A percentile compares a stretch with the other conserved stretches of the same genome.
phyloP scores from a whole-genome alignment of 805 yeast species.

The Isabelozyma rhagii region DNA sequence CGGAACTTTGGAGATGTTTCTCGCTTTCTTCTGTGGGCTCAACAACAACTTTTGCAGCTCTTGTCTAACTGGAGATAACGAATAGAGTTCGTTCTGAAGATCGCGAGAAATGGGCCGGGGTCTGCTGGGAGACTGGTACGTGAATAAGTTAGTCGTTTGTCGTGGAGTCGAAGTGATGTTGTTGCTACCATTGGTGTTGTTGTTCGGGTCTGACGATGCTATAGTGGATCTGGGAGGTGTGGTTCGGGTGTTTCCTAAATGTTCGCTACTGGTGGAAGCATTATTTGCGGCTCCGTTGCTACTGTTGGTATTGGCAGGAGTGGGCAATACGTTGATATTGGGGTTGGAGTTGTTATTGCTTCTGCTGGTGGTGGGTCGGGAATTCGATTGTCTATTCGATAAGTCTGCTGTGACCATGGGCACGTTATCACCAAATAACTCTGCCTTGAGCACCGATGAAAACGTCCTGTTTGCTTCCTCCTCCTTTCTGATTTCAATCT shows the following conservation, averaged over 20 bases:
- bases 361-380: constrained; percentile 11
- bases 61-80: constrained; percentile 82
- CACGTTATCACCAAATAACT: constrained; percentile 84
- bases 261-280: constrained; percentile 1
- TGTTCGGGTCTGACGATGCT: constrained; percentile 15
- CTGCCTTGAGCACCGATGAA: constrained; percentile 81
- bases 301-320: background rate
- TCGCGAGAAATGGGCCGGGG: constrained; percentile 61
- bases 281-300: constrained; percentile 6
- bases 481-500: constrained; percentile 64
- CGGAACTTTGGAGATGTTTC: constrained; percentile 83
- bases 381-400: constrained; percentile 3
- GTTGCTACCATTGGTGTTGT: constrained; percentile 11
- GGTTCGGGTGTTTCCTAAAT: constrained; percentile 3
- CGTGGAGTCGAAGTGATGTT: constrained; percentile 28
- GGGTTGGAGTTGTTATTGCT: constrained; percentile 2
- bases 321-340: background rate
- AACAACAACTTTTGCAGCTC: constrained; percentile 78
- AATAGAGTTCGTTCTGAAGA: constrained; percentile 70
- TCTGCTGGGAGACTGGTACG: constrained; percentile 71
- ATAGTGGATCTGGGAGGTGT: constrained; percentile 7
- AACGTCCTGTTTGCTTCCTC: constrained; percentile 87
- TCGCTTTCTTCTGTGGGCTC: constrained; percentile 75
- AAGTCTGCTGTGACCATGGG: constrained; percentile 48
- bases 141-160: constrained; percentile 57